These are phyloP conservation scores for Berberis thunbergii DNA, from an alignment of 164 flowering plant species.

Conservation along the genomic window DNA sequence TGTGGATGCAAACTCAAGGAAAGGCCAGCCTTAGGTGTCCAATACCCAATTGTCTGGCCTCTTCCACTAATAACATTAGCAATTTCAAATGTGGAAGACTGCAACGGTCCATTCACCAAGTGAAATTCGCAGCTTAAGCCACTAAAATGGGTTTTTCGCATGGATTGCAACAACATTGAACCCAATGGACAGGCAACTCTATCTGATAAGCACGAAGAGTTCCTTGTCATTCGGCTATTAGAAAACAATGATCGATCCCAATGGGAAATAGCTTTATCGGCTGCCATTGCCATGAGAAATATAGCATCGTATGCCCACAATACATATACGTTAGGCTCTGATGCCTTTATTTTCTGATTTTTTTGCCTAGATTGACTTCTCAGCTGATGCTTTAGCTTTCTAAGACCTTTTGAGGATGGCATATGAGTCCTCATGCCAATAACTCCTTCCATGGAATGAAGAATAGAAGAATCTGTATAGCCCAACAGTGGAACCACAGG, in stretches of 20 bases:
- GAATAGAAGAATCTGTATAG: background rate
- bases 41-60: constrained; percentile 24
- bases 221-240: background rate
- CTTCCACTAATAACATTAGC: constrained; percentile 27
- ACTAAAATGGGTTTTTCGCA: constrained; percentile 11
- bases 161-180: constrained; percentile 15
- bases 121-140: constrained; percentile 35
- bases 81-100: constrained; percentile 18
- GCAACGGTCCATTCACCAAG: constrained; percentile 22
- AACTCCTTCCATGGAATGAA: background rate
- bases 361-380: background rate
- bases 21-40: constrained; percentile 26
- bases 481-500: background rate
- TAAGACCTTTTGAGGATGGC: background rate
- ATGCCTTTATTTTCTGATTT: background rate
- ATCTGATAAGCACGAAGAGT: constrained; percentile 9
- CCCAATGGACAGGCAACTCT: constrained; percentile 24
- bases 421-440: background rate
- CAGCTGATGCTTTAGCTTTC: background rate
- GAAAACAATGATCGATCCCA: background rate
- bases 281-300: background rate
- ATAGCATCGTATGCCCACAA: background rate
- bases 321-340: background rate
- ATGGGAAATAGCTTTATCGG: background rate
- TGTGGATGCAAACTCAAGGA: constrained; percentile 1